phyloP scores from a whole-genome alignment of 805 yeast species.

The Lachancea waltii region DNA sequence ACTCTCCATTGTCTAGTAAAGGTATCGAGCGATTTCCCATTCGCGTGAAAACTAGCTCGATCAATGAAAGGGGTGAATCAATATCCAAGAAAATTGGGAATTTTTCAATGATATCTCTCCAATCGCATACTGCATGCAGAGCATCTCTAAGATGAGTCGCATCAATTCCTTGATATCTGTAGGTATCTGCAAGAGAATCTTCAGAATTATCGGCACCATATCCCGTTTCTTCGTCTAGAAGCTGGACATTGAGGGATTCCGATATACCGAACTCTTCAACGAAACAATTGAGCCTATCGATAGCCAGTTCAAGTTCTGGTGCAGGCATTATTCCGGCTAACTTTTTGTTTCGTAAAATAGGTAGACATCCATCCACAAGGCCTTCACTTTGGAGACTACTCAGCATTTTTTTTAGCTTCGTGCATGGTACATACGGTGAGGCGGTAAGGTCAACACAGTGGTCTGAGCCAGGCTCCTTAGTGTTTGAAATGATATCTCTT shows the following conservation, averaged over 20 bases:
- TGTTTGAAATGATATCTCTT: constrained; percentile 34
- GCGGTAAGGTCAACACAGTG: constrained; percentile 35
- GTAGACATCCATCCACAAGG: constrained; percentile 47
- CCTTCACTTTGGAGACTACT: constrained; percentile 35
- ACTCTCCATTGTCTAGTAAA: constrained; percentile 41
- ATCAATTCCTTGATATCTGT: too few relatives aligned
- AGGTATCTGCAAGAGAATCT: too few relatives aligned
- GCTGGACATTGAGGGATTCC: constrained; percentile 4
- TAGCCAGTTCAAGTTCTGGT: constrained; percentile 45
- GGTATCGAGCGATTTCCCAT: constrained; percentile 46
- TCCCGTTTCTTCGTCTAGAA: too few relatives aligned
- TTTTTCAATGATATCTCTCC: constrained; percentile 38
- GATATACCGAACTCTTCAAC: constrained; percentile 4
- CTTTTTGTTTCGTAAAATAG: constrained; percentile 35
- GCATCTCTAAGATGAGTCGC: too few relatives aligned
- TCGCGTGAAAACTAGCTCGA: constrained; percentile 45
- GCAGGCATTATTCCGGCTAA: constrained; percentile 43
- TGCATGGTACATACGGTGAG: constrained; percentile 32
- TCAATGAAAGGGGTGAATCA: constrained; percentile 43
- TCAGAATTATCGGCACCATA: too few relatives aligned
- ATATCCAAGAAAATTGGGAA: constrained; percentile 44
- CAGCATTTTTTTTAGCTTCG: constrained; percentile 33
- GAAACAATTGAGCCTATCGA: constrained; percentile 32
- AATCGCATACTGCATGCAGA: constrained; percentile 32
- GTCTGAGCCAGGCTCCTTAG: constrained; percentile 11